Evolutionary conservation across 2,329 filamentous ascomycete genomes (phyloP), one percentile per base, ranked within the genome.

Genomic region (Fusarium hostae): DNA sequence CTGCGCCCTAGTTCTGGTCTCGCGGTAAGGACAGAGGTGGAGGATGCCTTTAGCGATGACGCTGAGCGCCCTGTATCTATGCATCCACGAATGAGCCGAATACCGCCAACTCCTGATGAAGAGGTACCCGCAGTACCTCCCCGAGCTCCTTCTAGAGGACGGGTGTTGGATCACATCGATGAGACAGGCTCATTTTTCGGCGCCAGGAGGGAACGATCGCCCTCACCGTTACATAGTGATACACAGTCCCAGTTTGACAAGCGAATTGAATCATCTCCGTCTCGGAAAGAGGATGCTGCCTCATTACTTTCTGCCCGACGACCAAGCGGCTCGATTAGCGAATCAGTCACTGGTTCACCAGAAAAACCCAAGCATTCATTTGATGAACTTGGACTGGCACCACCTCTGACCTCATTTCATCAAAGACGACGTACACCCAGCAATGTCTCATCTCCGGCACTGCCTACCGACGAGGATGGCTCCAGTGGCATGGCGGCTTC

Each of bases 391-490:
- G 82, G 83, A 5, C 80, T 89, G 45, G 83, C 85, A 5, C 88
- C 88, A 7, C 87, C 87, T 6, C 82, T 85, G 15, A 77, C 84
- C 10, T 67, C 85, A 24, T 87, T 87, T 47, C 82, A 66, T 45
- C 66, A 85, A 2, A 85, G 85, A 73, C 85, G 88, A 40, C 65
- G 65, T 34, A 84, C 88, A 12, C 87, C 88, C 2, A 91, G 91
- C 72, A 87, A 88, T 60, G 85, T 88, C 77, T 90, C 88, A n/a
- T 86, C 88, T 9, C 89, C 91, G 18, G 81, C 87, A 12, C 87
- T 92, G 61, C 90, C 89, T 32, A 91, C 89, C 3, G 93, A 95
- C 55, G 92, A 94, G 59, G 93, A 95, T 58, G 86, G 85, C 48
- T 82, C 86, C 20, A 82, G 80, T 64, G 87, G 86, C 48, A 84